Evolutionary conservation across 176 grass and related monocot genomes (phyloP).

Genomic region (Pontederia crassipes): DNA sequence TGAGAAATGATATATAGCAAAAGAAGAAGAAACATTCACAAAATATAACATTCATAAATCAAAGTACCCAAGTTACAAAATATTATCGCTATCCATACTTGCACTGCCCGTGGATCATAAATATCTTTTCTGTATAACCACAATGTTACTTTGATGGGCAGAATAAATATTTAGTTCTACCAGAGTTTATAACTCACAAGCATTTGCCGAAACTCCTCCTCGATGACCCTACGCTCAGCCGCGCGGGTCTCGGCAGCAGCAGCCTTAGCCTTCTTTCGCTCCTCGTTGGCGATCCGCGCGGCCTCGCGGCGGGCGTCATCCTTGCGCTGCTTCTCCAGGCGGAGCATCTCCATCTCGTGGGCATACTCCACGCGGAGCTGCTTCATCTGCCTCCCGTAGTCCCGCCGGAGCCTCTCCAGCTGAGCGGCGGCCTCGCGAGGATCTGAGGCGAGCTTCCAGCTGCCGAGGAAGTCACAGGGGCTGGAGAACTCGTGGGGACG

Average conservation of each 20-base stretch:
- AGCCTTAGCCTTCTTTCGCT: conserved; percentile 65
- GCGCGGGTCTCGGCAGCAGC: conserved; percentile 63
- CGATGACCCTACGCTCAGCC: conserved; percentile 47
- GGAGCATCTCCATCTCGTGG: conserved; percentile 64
- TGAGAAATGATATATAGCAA: no score
- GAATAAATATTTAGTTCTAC: not conserved
- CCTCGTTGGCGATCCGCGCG: conserved; percentile 54
- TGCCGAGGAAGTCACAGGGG: conserved; percentile 55
- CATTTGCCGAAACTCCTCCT: conserved; percentile 63
- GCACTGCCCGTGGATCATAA: no score
- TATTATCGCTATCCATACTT: no score
- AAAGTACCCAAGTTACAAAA: no score
- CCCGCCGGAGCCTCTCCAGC: conserved; percentile 58
- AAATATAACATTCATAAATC: no score
- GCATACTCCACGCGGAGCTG: conserved; percentile 52
- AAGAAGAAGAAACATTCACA: no score
- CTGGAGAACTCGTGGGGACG: conserved; percentile 40
- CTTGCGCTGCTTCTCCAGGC: conserved; percentile 61
- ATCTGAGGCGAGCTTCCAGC: conserved; percentile 47
- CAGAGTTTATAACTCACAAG: conserved; percentile 24
- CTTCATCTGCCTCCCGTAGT: conserved; percentile 54
- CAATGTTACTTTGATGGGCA: no score
- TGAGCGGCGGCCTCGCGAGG: conserved; percentile 40
- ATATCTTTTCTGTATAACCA: not conserved
- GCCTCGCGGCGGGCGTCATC: conserved; percentile 64